phyloP scores from a whole-genome alignment of 2,329 filamentous ascomycete species.

The Pseudocercospora vitis region DNA sequence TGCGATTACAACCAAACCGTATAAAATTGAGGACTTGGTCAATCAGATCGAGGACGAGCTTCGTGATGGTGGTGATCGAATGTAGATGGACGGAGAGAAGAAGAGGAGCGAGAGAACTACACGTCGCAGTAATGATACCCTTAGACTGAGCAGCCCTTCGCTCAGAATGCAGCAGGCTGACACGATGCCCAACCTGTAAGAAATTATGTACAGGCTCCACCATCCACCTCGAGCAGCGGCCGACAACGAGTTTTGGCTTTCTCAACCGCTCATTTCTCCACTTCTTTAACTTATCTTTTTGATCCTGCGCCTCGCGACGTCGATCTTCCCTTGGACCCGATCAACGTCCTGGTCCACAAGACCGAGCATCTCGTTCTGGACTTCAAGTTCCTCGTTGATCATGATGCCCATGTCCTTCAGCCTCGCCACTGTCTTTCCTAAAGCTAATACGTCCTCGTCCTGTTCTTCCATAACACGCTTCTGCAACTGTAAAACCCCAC shows the following conservation, averaged over 20 bases:
- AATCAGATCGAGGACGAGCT: slow-evolving; percentile 17
- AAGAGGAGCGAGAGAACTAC: not conserved
- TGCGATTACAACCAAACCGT: slow-evolving; percentile 28
- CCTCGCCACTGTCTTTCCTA: slow-evolving; percentile 67
- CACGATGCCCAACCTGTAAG: no score
- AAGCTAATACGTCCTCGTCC: slow-evolving; percentile 68
- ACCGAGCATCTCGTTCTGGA: slow-evolving; percentile 70
- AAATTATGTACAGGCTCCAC: no score
- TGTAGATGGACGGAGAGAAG: not conserved
- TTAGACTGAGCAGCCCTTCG: not conserved
- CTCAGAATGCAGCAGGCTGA: not conserved
- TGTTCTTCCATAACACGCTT: slow-evolving; percentile 72
- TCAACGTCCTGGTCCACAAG: slow-evolving; percentile 66
- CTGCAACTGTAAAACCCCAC: slow-evolving; percentile 71
- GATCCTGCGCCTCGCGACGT: slow-evolving; percentile 70
- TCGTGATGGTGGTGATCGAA: not conserved
- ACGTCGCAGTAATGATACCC: not conserved
- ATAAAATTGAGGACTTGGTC: slow-evolving; percentile 27
- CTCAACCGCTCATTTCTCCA: no score
- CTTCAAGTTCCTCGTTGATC: slow-evolving; percentile 71
- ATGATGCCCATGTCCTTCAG: slow-evolving; percentile 76
- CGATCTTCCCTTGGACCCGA: slow-evolving; percentile 66
- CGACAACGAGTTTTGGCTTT: no score
- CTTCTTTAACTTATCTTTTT: slow-evolving; percentile 61
- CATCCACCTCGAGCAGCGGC: no score